Conservation (phyloP, 164 flowering plant species). For the Stephania yunnanensis region DNA sequence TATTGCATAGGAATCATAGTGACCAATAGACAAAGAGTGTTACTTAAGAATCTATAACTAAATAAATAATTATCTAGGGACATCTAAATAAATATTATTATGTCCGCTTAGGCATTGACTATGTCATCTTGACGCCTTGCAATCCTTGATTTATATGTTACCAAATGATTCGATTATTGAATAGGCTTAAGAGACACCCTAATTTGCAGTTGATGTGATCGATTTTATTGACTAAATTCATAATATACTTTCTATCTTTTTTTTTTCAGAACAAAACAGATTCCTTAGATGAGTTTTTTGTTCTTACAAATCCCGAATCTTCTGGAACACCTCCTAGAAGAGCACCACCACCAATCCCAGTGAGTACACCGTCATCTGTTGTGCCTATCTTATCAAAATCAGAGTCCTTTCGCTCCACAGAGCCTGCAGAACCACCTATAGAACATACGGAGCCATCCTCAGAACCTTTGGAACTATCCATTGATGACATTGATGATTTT, state of each 20-base stretch:
- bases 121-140: no score
- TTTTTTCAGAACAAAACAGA: conserved; percentile 58
- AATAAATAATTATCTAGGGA: no score
- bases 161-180: not conserved
- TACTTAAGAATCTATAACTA: no score
- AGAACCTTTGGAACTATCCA: conserved; percentile 62
- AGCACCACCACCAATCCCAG: conserved; percentile 67
- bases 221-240: not conserved
- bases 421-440: conserved; percentile 21
- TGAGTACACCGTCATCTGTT: conserved; percentile 42
- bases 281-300: conserved; percentile 66
- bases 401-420: conserved; percentile 29
- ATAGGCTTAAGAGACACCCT: not conserved
- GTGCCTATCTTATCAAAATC: conserved; percentile 38
- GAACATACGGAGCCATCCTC: conserved; percentile 56
- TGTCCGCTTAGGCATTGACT: no score
- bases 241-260: not conserved
- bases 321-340: conserved; percentile 93
- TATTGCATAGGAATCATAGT: no score
- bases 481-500: conserved; percentile 93
- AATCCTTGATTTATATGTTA: not conserved
- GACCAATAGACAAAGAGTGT: no score
- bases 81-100: no score
- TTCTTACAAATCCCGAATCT: conserved; percentile 63
- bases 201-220: not conserved